Evolutionary conservation across 208 protist species (phyloP).

Genomic region (Endotrypanum monterogeii): DNA sequence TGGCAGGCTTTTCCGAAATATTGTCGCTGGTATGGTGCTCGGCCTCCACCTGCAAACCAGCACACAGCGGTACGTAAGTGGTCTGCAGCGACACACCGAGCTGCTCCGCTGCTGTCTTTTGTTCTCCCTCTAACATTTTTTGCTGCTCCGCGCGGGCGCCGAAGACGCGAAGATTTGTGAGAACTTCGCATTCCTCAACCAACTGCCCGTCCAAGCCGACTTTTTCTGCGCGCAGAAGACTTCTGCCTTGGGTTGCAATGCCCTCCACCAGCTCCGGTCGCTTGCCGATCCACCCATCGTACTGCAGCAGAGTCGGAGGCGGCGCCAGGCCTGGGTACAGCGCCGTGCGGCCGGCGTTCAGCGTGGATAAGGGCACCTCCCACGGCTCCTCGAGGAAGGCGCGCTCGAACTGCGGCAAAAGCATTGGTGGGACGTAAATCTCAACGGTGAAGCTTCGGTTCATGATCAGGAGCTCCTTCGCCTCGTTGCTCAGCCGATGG

Average conservation of each 20-base stretch:
- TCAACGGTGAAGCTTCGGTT: conserved; percentile 75
- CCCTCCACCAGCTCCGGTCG: conserved; percentile 79
- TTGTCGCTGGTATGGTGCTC: background rate
- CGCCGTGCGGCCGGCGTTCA: conserved; percentile 66
- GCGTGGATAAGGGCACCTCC: conserved; percentile 62
- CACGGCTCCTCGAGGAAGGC: conserved; percentile 84
- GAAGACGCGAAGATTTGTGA: conserved; percentile 66
- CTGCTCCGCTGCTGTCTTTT: conserved; percentile 37
- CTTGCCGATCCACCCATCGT: conserved; percentile 83
- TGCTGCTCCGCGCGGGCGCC: conserved; percentile 49
- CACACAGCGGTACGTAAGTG: conserved; percentile 33
- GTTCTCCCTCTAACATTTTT: conserved; percentile 58
- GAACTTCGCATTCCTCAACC: conserved; percentile 61
- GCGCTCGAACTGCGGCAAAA: conserved; percentile 62
- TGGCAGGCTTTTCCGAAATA: background rate
- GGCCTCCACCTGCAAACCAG: conserved; percentile 34
- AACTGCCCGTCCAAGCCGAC: conserved; percentile 64
- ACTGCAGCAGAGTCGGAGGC: conserved; percentile 62
- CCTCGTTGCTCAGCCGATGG: conserved; percentile 73
- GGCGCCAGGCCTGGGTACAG: conserved; percentile 83
- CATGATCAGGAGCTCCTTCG: conserved; percentile 69
- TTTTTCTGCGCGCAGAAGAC: conserved; percentile 54
- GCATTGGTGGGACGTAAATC: conserved; percentile 67
- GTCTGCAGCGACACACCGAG: conserved; percentile 15
- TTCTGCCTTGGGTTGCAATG: conserved; percentile 70